Percentiles rank a stretch among this genome's conserved stretches.
These are phyloP conservation scores for Smallanthus sonchifolius DNA, from an alignment of 129 eudicot species.

Conservation along the genomic window DNA sequence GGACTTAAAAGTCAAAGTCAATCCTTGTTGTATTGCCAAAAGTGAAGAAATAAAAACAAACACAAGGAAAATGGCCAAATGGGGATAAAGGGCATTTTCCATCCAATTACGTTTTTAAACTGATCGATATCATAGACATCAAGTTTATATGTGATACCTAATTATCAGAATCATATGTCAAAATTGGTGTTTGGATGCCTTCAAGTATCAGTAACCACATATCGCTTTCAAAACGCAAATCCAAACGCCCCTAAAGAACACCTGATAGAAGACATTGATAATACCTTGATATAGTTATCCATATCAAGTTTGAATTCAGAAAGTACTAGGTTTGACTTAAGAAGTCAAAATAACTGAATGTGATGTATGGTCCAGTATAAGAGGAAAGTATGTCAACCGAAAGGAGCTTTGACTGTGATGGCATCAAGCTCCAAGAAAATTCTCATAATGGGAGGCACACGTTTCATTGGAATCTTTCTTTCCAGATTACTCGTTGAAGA, in stretches of 20 bases:
- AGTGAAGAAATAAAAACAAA: background rate
- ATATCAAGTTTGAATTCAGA: slow-evolving; percentile 3
- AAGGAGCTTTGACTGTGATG: slow-evolving; percentile 62
- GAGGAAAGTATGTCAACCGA: slow-evolving; percentile 79
- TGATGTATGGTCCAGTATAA: slow-evolving; percentile 52
- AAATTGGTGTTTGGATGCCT: background rate
- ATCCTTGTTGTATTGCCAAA: background rate
- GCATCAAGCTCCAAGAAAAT: slow-evolving; percentile 91
- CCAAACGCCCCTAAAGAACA: background rate
- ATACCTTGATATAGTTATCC: background rate
- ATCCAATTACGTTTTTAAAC: background rate
- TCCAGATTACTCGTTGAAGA: slow-evolving; percentile 94
- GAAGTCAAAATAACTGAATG: slow-evolving; percentile 2
- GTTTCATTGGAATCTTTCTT: slow-evolving; percentile 91
- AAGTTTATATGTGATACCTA: background rate
- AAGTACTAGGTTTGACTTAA: slow-evolving; percentile 20
- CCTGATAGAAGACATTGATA: background rate
- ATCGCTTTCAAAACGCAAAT: background rate
- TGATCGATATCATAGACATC: background rate
- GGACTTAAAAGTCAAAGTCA: background rate
- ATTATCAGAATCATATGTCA: background rate
- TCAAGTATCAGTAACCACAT: background rate
- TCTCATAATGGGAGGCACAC: slow-evolving; percentile 97
- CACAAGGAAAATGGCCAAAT: background rate
- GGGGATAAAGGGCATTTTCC: background rate